Percentiles rank a stretch among this genome's conserved stretches.
Evolutionary conservation across 768 basidiomycete species (phyloP).

Genomic region (Mycena vitilis): DNA sequence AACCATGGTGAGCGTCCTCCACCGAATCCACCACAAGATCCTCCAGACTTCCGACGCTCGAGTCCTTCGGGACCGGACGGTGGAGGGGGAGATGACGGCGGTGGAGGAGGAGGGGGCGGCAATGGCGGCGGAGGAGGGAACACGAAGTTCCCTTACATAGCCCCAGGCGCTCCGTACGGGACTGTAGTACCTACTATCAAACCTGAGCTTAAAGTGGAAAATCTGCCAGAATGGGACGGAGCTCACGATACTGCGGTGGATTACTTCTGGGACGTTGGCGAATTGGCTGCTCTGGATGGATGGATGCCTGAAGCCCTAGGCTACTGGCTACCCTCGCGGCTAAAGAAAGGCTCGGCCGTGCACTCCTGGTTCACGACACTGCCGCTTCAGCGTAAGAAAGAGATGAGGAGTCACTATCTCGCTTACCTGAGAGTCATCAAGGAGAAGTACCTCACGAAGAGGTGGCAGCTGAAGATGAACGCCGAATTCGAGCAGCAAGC

Average conservation of each 20-base stretch:
- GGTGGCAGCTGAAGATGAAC: neutral
- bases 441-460: neutral
- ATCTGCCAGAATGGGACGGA: constrained; percentile 8
- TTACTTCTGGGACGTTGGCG: neutral
- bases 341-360: neutral
- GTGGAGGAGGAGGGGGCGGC: neutral
- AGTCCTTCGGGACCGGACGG: too few species aligned
- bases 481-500: neutral
- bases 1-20: too few species aligned
- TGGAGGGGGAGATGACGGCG: too few species aligned
- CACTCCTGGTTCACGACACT: neutral
- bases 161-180: neutral
- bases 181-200: neutral
- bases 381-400: neutral
- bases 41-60: neutral
- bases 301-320: constrained; percentile 13
- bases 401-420: neutral
- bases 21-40: neutral
- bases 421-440: neutral
- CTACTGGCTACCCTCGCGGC: neutral
- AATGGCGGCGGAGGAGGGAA: neutral
- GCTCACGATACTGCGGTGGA: constrained; percentile 3
- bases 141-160: neutral
- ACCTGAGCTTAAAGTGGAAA: constrained; percentile 1
- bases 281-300: neutral